Evolutionary conservation across 2,329 filamentous ascomycete species (phyloP).

Genomic region (Calonectria leucothoes): DNA sequence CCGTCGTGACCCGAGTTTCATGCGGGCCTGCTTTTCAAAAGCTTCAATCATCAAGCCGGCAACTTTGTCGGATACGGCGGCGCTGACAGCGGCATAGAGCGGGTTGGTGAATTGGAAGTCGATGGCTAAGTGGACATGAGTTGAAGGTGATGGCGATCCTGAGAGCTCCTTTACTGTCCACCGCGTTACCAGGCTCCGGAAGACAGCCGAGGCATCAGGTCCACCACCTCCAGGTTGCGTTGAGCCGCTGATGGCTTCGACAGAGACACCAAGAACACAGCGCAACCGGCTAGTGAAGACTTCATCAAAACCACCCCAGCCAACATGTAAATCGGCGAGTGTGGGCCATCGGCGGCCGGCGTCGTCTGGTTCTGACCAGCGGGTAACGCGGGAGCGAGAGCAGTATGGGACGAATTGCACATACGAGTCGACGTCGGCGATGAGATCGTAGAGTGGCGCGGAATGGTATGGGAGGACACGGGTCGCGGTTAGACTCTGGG

Average conservation of each 20-base stretch:
- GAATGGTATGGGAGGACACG: constrained; percentile 82
- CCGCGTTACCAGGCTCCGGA: constrained; percentile 75
- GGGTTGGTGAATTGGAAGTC: constrained; percentile 89
- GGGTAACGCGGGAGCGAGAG: constrained; percentile 79
- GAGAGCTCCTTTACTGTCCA: constrained; percentile 71
- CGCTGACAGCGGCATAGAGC: constrained; percentile 85
- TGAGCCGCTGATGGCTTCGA: constrained; percentile 81
- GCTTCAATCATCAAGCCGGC: constrained; percentile 91
- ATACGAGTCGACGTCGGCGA: constrained; percentile 91
- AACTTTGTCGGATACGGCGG: constrained; percentile 84
- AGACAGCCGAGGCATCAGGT: constrained; percentile 60
- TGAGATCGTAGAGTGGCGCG: constrained; percentile 80
- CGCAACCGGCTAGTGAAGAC: constrained; percentile 83
- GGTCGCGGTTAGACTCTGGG: constrained; percentile 77
- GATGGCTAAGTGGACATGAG: constrained; percentile 81
- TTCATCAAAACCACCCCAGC: constrained; percentile 87
- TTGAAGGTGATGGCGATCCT: constrained; percentile 51
- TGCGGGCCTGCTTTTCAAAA: constrained; percentile 84
- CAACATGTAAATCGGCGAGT: constrained; percentile 82
- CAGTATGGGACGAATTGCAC: constrained; percentile 92
- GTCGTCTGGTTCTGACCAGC: constrained; percentile 70
- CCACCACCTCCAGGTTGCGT: constrained; percentile 58
- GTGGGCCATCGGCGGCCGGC: constrained; percentile 72
- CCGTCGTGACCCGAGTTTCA: constrained; percentile 45
- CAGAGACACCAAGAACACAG: constrained; percentile 77